phyloP scores from a whole-genome alignment of 768 basidiomycete species.

The Lanmaoa pseudosensibilis region DNA sequence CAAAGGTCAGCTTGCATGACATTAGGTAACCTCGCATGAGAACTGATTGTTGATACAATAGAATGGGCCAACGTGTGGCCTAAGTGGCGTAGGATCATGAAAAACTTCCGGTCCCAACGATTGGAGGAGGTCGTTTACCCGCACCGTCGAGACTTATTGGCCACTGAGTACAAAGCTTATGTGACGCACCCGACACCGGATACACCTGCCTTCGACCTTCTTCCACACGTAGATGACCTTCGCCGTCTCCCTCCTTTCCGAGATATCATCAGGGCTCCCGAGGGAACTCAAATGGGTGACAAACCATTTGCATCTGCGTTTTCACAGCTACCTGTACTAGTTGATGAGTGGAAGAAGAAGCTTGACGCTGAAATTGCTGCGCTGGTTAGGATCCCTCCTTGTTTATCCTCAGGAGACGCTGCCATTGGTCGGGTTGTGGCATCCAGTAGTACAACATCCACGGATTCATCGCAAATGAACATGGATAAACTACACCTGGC shows the following conservation, averaged over 20 bases:
- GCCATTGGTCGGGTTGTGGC: background rate
- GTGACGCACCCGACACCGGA: background rate
- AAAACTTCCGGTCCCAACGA: background rate
- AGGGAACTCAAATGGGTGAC: background rate
- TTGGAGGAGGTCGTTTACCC: background rate
- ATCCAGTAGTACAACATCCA: background rate
- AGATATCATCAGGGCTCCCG: background rate
- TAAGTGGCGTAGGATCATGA: background rate
- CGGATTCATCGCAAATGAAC: background rate
- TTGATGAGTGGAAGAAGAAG: slow-evolving; percentile 5
- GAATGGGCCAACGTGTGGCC: background rate
- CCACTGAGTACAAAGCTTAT: background rate
- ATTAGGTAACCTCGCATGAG: background rate
- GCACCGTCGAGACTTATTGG: background rate
- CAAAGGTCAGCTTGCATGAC: background rate
- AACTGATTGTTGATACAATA: background rate
- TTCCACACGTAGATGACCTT: background rate
- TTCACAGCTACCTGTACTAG: slow-evolving; percentile 4
- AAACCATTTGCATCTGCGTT: slow-evolving; percentile 6
- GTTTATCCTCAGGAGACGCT: background rate
- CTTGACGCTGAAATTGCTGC: slow-evolving; percentile 8
- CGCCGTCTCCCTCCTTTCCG: background rate
- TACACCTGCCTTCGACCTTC: background rate
- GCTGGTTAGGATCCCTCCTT: background rate
- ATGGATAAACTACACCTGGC: slow-evolving; percentile 6